Evolutionary conservation across 148 eudicot genomes (phyloP).

Genomic region (Rhododendron mucronatum): DNA sequence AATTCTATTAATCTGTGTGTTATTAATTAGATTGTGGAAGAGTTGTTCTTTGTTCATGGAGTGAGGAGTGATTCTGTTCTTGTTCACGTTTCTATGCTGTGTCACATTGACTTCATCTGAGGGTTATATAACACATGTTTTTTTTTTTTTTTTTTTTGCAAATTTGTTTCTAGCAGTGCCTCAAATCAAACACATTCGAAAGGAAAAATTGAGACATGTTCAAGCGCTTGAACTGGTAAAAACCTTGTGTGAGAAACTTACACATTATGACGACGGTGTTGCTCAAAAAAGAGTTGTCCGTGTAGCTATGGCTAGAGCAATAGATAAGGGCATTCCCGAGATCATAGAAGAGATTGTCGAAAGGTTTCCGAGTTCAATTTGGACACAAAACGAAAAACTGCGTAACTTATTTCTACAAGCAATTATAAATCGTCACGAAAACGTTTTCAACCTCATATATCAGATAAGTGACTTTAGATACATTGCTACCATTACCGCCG

Average conservation of each 20-base stretch:
- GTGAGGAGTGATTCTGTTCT: no score
- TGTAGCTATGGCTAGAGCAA: background rate
- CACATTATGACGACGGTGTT: no score
- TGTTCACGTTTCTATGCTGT: no score
- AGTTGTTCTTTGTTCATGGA: no score
- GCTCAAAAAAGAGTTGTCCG: background rate
- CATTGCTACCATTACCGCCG: background rate
- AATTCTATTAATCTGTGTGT: no score
- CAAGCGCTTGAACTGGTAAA: constrained; percentile 18
- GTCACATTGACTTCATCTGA: no score
- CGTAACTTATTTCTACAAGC: constrained; percentile 21
- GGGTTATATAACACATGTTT: background rate
- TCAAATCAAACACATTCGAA: background rate
- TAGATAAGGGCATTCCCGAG: constrained; percentile 18
- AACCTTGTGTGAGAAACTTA: background rate
- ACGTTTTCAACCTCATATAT: constrained; percentile 22
- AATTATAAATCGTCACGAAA: constrained; percentile 15
- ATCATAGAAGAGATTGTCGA: constrained; percentile 13
- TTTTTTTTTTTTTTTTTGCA: no score
- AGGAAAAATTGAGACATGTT: background rate
- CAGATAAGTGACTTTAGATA: constrained; percentile 21
- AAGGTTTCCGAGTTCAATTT: constrained; percentile 18
- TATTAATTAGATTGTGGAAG: no score
- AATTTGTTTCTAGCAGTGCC: constrained; percentile 1
- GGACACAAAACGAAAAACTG: constrained; percentile 8